Percentiles rank a stretch among this genome's conserved stretches.
These are phyloP conservation scores for Candolleomyces eurysporus DNA, from an alignment of 768 basidiomycete species.

Conservation along the genomic window DNA sequence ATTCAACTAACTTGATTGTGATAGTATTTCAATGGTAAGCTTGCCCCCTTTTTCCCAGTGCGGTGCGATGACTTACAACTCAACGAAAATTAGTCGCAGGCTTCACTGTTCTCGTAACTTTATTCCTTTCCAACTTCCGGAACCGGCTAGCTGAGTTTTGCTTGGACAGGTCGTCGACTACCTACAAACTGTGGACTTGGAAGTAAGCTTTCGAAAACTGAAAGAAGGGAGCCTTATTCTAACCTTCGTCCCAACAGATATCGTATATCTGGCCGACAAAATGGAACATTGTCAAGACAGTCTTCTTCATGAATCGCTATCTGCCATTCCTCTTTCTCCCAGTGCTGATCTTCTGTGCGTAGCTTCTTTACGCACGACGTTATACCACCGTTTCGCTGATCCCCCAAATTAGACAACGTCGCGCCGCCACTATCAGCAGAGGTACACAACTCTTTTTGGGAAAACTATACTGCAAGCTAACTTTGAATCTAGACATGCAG, in stretches of 20 bases:
- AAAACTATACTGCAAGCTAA: neutral
- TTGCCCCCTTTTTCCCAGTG: neutral
- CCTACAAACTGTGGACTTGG: constrained; percentile 6
- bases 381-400: neutral
- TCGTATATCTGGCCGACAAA: constrained; percentile 4
- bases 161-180: constrained; percentile 1
- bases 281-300: constrained; percentile 2
- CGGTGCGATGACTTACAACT: neutral
- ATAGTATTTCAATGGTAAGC: neutral
- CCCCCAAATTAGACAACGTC: constrained; percentile 3
- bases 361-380: neutral
- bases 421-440: neutral
- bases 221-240: neutral
- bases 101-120: neutral
- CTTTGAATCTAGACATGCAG: neutral
- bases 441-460: neutral
- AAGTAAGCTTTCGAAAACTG: neutral
- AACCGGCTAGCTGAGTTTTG: neutral
- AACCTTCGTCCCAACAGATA: neutral
- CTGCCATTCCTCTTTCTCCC: constrained; percentile 7
- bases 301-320: constrained; percentile 8
- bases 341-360: constrained; percentile 5
- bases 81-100: neutral
- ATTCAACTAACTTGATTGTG: neutral
- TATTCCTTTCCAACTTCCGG: neutral